Percentiles rank a stretch among this genome's conserved stretches.
Evolutionary conservation across 163 green algal genomes (phyloP).

Genomic region (Chlorella variabilis): DNA sequence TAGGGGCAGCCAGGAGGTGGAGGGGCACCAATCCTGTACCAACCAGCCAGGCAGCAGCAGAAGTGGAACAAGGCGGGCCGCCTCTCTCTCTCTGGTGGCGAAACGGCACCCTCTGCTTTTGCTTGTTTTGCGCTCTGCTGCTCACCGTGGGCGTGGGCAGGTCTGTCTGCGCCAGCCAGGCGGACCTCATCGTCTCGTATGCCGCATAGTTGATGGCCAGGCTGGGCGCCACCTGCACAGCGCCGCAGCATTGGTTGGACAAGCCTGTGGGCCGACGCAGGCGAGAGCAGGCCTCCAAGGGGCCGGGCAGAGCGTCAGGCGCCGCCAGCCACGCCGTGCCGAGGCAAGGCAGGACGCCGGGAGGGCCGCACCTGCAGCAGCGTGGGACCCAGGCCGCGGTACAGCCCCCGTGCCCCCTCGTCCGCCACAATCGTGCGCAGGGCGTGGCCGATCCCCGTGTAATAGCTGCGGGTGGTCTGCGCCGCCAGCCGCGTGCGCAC

Average conservation of each 20-base stretch:
- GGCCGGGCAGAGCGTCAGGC: not conserved
- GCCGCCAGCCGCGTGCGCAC: slow-evolving; percentile 90
- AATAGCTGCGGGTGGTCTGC: slow-evolving; percentile 58
- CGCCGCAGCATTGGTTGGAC: not conserved
- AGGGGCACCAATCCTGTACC: too few species aligned
- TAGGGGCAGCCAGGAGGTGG: too few species aligned
- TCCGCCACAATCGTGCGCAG: slow-evolving; percentile 72
- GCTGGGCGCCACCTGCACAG: slow-evolving; percentile 60
- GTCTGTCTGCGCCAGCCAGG: slow-evolving; percentile 48
- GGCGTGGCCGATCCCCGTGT: slow-evolving; percentile 68
- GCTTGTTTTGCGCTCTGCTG: not conserved
- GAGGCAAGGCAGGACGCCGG: too few species aligned
- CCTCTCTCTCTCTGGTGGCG: not conserved
- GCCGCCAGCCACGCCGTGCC: not conserved
- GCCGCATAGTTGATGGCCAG: slow-evolving; percentile 84
- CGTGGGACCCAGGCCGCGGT: slow-evolving; percentile 85
- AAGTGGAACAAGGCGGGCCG: not conserved
- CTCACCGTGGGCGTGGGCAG: slow-evolving; percentile 42
- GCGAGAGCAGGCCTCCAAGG: too few species aligned
- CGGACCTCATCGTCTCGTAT: slow-evolving; percentile 71
- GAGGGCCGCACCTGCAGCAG: slow-evolving; percentile 64
- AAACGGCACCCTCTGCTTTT: not conserved
- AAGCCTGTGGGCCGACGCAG: not conserved
- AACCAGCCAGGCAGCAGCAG: not conserved
- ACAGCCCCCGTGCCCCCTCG: slow-evolving; percentile 79